These are phyloP conservation scores for Suillus plorans DNA, from an alignment of 768 basidiomycete genomes.

Conservation along the genomic window DNA sequence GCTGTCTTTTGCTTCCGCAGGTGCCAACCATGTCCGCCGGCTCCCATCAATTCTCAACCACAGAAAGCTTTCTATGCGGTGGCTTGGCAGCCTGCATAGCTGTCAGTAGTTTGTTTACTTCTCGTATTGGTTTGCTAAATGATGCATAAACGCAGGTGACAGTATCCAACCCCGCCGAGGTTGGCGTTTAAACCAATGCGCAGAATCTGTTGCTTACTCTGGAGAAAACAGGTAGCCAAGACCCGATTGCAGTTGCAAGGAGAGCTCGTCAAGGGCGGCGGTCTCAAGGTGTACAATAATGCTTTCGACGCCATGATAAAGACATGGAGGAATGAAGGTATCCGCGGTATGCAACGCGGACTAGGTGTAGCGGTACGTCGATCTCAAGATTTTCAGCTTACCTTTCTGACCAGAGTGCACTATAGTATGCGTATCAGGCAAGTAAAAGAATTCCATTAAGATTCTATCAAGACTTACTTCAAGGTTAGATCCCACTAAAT, in stretches of 20 bases:
- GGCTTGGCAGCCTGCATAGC: slow-evolving; percentile 91
- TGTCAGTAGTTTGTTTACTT: slow-evolving; percentile 42
- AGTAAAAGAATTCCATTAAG: slow-evolving; percentile 22
- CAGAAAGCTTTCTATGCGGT: slow-evolving; percentile 86
- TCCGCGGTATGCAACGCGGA: slow-evolving; percentile 91
- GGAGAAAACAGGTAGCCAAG: slow-evolving; percentile 63
- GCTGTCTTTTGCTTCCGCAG: not conserved
- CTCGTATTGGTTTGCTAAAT: not conserved
- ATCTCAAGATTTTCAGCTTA: slow-evolving; percentile 11
- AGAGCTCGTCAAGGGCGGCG: slow-evolving; percentile 78
- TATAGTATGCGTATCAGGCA: slow-evolving; percentile 90
- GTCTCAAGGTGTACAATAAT: slow-evolving; percentile 80
- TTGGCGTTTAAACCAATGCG: slow-evolving; percentile 5
- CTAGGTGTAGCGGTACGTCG: slow-evolving; percentile 77
- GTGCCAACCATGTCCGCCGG: not conserved
- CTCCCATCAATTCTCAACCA: slow-evolving; percentile 51
- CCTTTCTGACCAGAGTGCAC: slow-evolving; percentile 12
- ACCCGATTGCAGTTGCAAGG: slow-evolving; percentile 96
- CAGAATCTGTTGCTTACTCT: not conserved
- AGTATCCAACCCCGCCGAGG: slow-evolving; percentile 72
- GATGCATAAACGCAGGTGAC: slow-evolving; percentile 32
- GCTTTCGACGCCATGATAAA: slow-evolving; percentile 85
- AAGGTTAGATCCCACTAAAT: slow-evolving; percentile 78
- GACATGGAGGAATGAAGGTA: slow-evolving; percentile 87
- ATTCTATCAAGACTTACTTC: not conserved